Percentiles rank a stretch among this genome's conserved stretches.
phyloP scores from a whole-genome alignment of 1,139 yeast species.

The Fermentozyma sake region DNA sequence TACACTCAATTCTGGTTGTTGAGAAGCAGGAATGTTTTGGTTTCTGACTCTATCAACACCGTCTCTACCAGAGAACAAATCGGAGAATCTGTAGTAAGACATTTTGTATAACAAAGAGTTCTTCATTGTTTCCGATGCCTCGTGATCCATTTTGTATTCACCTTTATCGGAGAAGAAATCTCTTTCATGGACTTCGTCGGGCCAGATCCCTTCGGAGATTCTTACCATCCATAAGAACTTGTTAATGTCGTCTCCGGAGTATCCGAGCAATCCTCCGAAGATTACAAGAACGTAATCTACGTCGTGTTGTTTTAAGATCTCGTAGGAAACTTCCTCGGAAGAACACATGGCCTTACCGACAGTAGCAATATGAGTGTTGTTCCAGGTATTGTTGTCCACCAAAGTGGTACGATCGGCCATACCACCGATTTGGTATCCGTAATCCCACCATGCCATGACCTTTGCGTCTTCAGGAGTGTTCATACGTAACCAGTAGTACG shows the following conservation, averaged over 20 bases:
- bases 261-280: slow-evolving; percentile 93
- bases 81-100: slow-evolving; percentile 85
- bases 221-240: slow-evolving; percentile 99
- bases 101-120: slow-evolving; percentile 92
- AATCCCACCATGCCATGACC: slow-evolving; percentile 99
- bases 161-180: slow-evolving; percentile 80
- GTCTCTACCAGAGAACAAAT: slow-evolving; percentile 62
- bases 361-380: slow-evolving; percentile 98
- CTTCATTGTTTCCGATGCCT: slow-evolving; percentile 81
- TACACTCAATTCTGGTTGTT: slow-evolving; percentile 61
- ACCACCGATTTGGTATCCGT: slow-evolving; percentile 99
- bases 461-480: slow-evolving; percentile 95
- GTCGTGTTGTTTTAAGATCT: slow-evolving; percentile 84
- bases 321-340: slow-evolving; percentile 81
- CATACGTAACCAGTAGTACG: slow-evolving; percentile 98
- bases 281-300: slow-evolving; percentile 92
- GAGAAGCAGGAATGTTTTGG: slow-evolving; percentile 61
- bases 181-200: slow-evolving; percentile 88
- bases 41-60: slow-evolving; percentile 85
- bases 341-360: slow-evolving; percentile 98
- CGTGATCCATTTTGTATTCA: slow-evolving; percentile 80
- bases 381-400: slow-evolving; percentile 99
- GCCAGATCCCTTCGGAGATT: slow-evolving; percentile 99
- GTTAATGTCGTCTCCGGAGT: slow-evolving; percentile 94
- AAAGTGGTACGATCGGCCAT: slow-evolving; percentile 99